Evolutionary conservation across 2,329 filamentous ascomycete species (phyloP).

Genomic region (Penicillium sp.): DNA sequence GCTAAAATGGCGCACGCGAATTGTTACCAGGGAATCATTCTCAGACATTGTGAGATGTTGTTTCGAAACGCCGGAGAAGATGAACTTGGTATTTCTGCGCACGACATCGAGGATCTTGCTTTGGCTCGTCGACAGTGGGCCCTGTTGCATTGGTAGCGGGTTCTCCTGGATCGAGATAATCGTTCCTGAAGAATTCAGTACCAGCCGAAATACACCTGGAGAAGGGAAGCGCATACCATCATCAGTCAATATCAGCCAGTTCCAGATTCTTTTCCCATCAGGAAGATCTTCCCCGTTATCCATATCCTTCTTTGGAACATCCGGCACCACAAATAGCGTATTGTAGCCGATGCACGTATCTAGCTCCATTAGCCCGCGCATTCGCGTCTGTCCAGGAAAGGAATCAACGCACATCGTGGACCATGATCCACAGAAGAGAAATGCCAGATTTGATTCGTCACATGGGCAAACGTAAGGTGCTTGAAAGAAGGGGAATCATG

Average conservation of each 20-base stretch:
- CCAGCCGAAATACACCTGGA: not conserved
- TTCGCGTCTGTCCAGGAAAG: not conserved
- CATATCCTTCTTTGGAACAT: slow-evolving; percentile 36
- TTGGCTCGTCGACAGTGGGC: slow-evolving; percentile 26
- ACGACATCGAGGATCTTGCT: slow-evolving; percentile 35
- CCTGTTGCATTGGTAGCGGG: slow-evolving; percentile 49
- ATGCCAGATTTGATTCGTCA: slow-evolving; percentile 71
- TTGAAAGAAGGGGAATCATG: slow-evolving; percentile 22
- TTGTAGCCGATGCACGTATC: slow-evolving; percentile 72
- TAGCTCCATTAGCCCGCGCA: slow-evolving; percentile 30
- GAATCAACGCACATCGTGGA: slow-evolving; percentile 52
- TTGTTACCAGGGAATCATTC: slow-evolving; percentile 51
- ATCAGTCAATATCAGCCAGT: slow-evolving; percentile 67
- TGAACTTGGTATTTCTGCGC: slow-evolving; percentile 58
- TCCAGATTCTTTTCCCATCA: slow-evolving; percentile 60
- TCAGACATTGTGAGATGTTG: slow-evolving; percentile 48
- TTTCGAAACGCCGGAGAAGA: slow-evolving; percentile 61
- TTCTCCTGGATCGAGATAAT: slow-evolving; percentile 68
- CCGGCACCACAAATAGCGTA: slow-evolving; percentile 49
- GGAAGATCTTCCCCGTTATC: slow-evolving; percentile 38
- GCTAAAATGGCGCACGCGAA: slow-evolving; percentile 42
- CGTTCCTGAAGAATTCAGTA: slow-evolving; percentile 51
- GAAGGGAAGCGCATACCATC: slow-evolving; percentile 49
- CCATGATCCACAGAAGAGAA: slow-evolving; percentile 72
- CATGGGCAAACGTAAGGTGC: slow-evolving; percentile 53